Percentiles rank a stretch among this genome's conserved stretches.
These are phyloP conservation scores for Quercus aquifolioides DNA, from an alignment of 306 rosid species.

Conservation along the genomic window DNA sequence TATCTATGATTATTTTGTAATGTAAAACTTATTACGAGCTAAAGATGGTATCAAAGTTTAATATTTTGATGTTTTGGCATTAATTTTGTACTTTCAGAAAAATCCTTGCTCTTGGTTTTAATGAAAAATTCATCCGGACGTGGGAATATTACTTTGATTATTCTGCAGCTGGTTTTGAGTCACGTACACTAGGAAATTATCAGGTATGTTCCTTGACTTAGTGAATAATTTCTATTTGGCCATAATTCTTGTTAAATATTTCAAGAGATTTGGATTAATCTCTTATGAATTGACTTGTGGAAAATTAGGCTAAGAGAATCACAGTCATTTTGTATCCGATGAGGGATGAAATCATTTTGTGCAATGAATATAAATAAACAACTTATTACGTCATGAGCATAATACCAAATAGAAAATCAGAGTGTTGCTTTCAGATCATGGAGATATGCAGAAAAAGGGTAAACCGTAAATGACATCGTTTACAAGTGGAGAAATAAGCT, in stretches of 20 bases:
- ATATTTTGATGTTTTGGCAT: neutral
- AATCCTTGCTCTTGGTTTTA: constrained; percentile 39
- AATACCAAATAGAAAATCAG: neutral
- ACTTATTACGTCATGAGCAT: neutral
- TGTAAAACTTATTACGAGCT: neutral
- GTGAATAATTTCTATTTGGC: neutral
- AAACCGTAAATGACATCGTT: too few species aligned
- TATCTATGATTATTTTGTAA: neutral
- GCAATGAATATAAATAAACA: too few species aligned
- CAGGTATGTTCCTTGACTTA: constrained; percentile 29
- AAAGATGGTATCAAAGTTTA: neutral
- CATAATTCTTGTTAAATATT: neutral
- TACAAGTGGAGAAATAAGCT: too few species aligned
- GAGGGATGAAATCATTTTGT: neutral
- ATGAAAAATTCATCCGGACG: constrained; percentile 43
- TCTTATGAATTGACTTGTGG: neutral
- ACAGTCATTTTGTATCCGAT: too few species aligned
- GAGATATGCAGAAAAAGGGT: too few species aligned
- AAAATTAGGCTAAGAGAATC: too few species aligned
- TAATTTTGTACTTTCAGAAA: constrained; percentile 22
- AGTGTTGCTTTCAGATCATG: too few species aligned
- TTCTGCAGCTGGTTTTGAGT: constrained; percentile 44
- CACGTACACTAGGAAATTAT: constrained; percentile 39
- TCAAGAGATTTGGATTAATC: neutral
- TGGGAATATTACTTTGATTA: constrained; percentile 60